Base-by-base conservation (phyloP, 78 protist species). In the Dictyostelium purpureum region DNA sequence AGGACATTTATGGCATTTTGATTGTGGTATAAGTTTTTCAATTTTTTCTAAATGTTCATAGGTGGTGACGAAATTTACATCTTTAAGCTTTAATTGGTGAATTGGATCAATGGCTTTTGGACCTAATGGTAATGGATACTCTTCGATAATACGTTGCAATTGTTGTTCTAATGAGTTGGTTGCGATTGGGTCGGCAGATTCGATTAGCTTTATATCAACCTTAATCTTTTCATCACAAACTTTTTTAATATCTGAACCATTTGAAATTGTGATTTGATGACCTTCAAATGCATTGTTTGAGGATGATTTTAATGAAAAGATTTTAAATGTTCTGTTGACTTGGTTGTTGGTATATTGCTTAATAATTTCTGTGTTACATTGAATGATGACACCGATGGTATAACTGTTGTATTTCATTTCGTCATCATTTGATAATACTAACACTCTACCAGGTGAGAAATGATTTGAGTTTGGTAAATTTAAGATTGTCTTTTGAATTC, bases 1-100 rank as follows among this genome's bases (percentile, higher is more conserved):
- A 14, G 97, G 97, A 76, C 97, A 95, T 6, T 37, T 78, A 57
- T 95, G 83, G 18, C 97, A 95, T 38, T 95, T 95, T 0, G 94
- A 88, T 19, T 66, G 59, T 19, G 89, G 79, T 26, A 93, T 40
- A 18, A 63, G 63, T 51, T 78, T 54, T 47, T 79, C 81, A 37
- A 90, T 40, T 5, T 79, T 79, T 26, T 78, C 52, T 35, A 81
- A 26, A 31, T 78, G 37, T 31, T 63, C 35, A 47, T 73, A 79
- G 28, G 45, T 40, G 19, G 87, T 76, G 1, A 73, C 78, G 43
- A 92, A 80, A 35, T 63, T 59, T 2, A 82, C 43, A 45, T 67
- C 74, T 59, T 83, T 80, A 6, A 92, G 47, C 40, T 92, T 80
- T 9, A 92, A 31, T 52, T 92, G 82, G 31, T 66, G 37, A 40